Percentiles rank a stretch among this genome's conserved stretches.
Evolutionary conservation across 139 green algal genomes (phyloP).

Genomic region (Dunaliella primolecta): DNA sequence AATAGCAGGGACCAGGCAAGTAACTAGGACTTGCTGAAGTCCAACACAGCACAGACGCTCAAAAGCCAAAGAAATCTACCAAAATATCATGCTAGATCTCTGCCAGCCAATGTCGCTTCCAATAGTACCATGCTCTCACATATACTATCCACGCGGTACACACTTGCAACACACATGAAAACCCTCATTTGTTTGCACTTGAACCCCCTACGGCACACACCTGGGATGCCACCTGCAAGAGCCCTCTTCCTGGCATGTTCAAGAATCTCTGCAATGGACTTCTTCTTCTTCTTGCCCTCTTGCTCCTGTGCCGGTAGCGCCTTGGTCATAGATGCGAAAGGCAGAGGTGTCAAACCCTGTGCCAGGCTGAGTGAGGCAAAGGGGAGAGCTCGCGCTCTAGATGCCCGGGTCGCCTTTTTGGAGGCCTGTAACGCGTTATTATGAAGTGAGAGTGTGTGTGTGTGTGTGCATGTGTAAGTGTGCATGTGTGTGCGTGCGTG

Average conservation of each 20-base stretch:
- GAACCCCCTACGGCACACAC: neutral
- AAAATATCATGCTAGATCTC: too few relatives aligned
- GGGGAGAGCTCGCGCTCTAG: slow-evolving; percentile 10
- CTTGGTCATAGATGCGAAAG: neutral
- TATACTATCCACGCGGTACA: too few relatives aligned
- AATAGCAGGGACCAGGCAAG: too few relatives aligned
- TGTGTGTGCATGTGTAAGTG: neutral
- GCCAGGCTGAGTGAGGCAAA: slow-evolving; percentile 32
- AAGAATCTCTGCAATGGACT: slow-evolving; percentile 21
- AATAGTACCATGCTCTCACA: slow-evolving; percentile 48
- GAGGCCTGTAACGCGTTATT: too few relatives aligned
- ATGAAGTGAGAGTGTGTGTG: too few relatives aligned
- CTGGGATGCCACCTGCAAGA: too few relatives aligned
- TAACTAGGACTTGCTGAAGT: too few relatives aligned
- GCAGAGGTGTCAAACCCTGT: too few relatives aligned
- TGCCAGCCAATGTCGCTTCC: slow-evolving; percentile 73
- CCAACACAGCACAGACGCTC: too few relatives aligned
- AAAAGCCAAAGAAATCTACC: too few relatives aligned
- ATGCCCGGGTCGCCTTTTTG: too few relatives aligned
- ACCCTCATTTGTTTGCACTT: neutral
- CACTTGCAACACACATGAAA: neutral
- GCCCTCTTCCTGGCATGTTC: slow-evolving; percentile 10
- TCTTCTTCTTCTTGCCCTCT: slow-evolving; percentile 36
- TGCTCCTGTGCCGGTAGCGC: neutral
- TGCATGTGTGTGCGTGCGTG: neutral